Evolutionary conservation across 441 rosid species (phyloP).

Genomic region (Croton setiger): DNA sequence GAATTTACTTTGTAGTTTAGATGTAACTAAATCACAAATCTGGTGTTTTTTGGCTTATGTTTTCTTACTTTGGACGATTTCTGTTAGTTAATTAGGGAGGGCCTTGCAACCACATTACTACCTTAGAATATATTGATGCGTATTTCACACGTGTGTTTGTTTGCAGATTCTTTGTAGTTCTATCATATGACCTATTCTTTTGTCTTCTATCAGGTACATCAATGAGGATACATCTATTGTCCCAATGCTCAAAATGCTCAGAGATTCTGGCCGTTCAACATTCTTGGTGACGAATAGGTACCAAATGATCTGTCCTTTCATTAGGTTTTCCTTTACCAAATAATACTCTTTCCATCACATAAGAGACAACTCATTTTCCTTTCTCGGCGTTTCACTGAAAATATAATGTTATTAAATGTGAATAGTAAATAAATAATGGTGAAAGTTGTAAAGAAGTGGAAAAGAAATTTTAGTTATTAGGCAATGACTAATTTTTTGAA

Average conservation of each 20-base stretch:
- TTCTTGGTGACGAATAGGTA: slow-evolving; percentile 97
- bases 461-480: too few relatives aligned
- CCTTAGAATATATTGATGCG: background rate
- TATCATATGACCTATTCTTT: background rate
- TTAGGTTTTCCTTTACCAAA: background rate
- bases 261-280: slow-evolving; percentile 85
- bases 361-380: too few relatives aligned
- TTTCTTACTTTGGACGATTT: background rate
- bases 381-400: too few relatives aligned
- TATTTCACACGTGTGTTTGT: background rate
- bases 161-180: background rate
- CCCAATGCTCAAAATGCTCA: slow-evolving; percentile 81
- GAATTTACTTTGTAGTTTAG: background rate
- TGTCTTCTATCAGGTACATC: slow-evolving; percentile 50
- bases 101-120: background rate
- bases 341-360: too few relatives aligned
- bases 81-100: background rate
- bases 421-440: too few relatives aligned
- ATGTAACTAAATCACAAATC: background rate
- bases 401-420: too few relatives aligned
- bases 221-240: slow-evolving; percentile 73
- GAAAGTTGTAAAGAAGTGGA: too few relatives aligned
- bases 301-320: background rate
- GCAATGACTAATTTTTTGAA: too few relatives aligned
- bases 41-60: background rate